These are phyloP conservation scores for Leccinum variicolor DNA, from an alignment of 768 basidiomycete genomes.

Conservation along the genomic window DNA sequence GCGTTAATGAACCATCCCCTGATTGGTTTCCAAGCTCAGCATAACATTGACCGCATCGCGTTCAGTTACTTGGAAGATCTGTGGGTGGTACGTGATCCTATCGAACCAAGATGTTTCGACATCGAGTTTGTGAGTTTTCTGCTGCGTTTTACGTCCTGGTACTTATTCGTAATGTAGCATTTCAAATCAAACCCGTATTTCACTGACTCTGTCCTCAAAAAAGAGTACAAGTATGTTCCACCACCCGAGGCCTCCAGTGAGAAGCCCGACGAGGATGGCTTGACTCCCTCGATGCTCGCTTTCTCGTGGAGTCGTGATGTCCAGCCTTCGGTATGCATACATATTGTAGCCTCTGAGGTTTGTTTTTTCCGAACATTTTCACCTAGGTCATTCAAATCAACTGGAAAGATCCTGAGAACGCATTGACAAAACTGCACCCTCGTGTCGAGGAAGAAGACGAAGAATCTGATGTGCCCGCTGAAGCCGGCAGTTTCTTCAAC, in stretches of 20 bases:
- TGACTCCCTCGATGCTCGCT: slow-evolving; percentile 73
- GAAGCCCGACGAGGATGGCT: slow-evolving; percentile 66
- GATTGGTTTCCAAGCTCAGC: slow-evolving; percentile 64
- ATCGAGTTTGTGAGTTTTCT: slow-evolving; percentile 77
- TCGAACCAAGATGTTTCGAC: slow-evolving; percentile 78
- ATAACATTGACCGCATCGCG: slow-evolving; percentile 75
- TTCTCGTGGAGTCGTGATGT: slow-evolving; percentile 81
- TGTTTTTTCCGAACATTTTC: neutral
- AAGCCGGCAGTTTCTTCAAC: slow-evolving; percentile 86
- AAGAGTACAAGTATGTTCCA: slow-evolving; percentile 73
- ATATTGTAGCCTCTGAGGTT: neutral
- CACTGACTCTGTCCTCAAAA: slow-evolving; percentile 69
- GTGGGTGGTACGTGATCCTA: slow-evolving; percentile 71
- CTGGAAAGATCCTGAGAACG: slow-evolving; percentile 78
- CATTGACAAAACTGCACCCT: slow-evolving; percentile 78
- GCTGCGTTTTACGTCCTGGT: neutral
- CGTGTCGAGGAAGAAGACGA: slow-evolving; percentile 56
- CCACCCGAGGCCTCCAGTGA: slow-evolving; percentile 52
- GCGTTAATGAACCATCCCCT: slow-evolving; percentile 72
- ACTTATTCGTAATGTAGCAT: slow-evolving; percentile 42
- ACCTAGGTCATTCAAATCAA: slow-evolving; percentile 61
- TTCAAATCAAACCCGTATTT: slow-evolving; percentile 90
- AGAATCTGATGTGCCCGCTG: slow-evolving; percentile 52
- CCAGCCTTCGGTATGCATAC: slow-evolving; percentile 52
- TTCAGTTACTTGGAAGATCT: slow-evolving; percentile 82